Base-by-base conservation (phyloP, 2,329 filamentous ascomycete genomes). In the Trichoderma cornu-damae region DNA sequence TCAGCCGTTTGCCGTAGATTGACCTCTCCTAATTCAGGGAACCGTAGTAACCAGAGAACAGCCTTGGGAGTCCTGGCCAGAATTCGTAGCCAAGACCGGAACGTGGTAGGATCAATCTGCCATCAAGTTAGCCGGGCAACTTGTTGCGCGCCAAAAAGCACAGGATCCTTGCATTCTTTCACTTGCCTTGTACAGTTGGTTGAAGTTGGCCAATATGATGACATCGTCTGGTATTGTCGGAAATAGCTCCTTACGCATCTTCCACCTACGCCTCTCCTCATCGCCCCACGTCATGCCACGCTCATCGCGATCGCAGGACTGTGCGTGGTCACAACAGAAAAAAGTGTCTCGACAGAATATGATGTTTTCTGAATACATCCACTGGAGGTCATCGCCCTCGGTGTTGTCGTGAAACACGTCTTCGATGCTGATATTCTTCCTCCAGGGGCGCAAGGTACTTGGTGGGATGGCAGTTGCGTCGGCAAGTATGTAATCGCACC, bases 351-450 rank as follows among this genome's bases (percentile, higher is more conserved):
- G 84, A 54, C 90, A 95, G 71, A 92, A 99, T 53, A 99, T 89
- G 61, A 99, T 89, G 68, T 96, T 99, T 72, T 99, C 94, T 2
- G 89, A 90, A 68, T 99, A 99, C 34, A 99, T 84, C 94, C 94
- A 99, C 59, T 88, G 82, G 30, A 90, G 87, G 1, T 80, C 77
- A 2, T 87, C 83, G 48, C 83, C 82, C 37, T 87, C 85, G 51
- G 85, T 85, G 59, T 91, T 86, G 60, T 84, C 79, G 2, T 72
- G 67, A 62, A 86, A 83, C 1, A 84, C 79, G 66, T 96, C 90
- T 62, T 87, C 82, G 5, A 96, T 74, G 49, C 83, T 82, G 16
- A 89, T 75, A 64, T 94, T 96, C 40, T 83, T 80, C 57, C 90
- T 83, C 74, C 85, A 88, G 1, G 90, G 90, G 11, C 91, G 84